Conservation (phyloP, 1,139 yeast species). For the Candida tropicalis region DNA sequence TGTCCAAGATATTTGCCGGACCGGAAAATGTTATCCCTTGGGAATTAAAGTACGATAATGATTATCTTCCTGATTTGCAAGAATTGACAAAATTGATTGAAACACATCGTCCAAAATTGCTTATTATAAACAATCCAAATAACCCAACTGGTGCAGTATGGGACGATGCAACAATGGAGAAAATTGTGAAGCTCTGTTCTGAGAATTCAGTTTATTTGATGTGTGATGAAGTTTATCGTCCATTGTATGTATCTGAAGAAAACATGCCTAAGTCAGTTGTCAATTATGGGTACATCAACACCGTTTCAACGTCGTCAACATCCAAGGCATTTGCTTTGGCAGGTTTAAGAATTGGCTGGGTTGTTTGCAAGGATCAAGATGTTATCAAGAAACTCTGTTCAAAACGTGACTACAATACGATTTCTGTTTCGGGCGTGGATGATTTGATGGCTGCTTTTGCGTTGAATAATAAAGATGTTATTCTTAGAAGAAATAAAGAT, state of each 20-base stretch:
- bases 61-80: slow-evolving; percentile 39
- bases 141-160: slow-evolving; percentile 58
- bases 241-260: slow-evolving; percentile 45
- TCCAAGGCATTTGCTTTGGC: slow-evolving; percentile 61
- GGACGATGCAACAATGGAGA: slow-evolving; percentile 30
- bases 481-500: slow-evolving; percentile 41
- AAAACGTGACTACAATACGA: slow-evolving; percentile 56
- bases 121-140: slow-evolving; percentile 56
- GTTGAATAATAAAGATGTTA: slow-evolving; percentile 30
- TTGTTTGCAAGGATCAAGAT: slow-evolving; percentile 36
- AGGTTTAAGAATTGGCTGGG: slow-evolving; percentile 60
- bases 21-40: slow-evolving; percentile 35
- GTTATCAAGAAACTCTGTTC: slow-evolving; percentile 36
- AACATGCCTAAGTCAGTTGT: slow-evolving; percentile 37
- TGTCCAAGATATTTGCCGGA: slow-evolving; percentile 53
- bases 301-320: slow-evolving; percentile 53
- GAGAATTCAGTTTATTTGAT: slow-evolving; percentile 37
- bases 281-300: slow-evolving; percentile 43
- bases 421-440: slow-evolving; percentile 52
- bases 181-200: slow-evolving; percentile 44
- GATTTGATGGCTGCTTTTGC: slow-evolving; percentile 52
- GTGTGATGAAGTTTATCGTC: slow-evolving; percentile 61
- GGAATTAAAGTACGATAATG: slow-evolving; percentile 32
- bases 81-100: slow-evolving; percentile 31
- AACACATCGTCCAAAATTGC: slow-evolving; percentile 41